These are phyloP conservation scores for Calamus simplicifolius DNA, from an alignment of 176 grass and related monocot species.

Conservation along the genomic window DNA sequence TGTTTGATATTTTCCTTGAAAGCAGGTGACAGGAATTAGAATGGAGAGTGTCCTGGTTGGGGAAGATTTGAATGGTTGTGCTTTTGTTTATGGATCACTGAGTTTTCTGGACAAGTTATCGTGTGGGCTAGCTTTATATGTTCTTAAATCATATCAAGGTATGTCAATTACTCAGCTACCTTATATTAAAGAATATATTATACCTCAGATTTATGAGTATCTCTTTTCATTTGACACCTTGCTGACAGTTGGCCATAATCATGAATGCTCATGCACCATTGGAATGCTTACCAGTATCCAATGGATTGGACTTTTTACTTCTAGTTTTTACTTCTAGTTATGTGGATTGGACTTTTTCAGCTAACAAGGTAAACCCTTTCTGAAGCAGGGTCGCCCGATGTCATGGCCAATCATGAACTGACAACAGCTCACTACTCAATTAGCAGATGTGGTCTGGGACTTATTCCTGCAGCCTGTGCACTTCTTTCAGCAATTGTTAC, in stretches of 20 bases:
- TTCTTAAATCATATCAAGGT: slow-evolving; percentile 91
- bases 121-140: slow-evolving; percentile 78
- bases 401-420: slow-evolving; percentile 12
- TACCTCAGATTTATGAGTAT: no score
- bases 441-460: slow-evolving; percentile 63
- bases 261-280: no score
- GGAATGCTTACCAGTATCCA: no score
- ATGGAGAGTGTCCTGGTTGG: slow-evolving; percentile 97
- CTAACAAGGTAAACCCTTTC: not conserved
- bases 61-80: slow-evolving; percentile 81
- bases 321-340: no score
- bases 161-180: slow-evolving; percentile 4
- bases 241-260: no score
- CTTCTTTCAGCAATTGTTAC: slow-evolving; percentile 59
- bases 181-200: no score
- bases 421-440: slow-evolving; percentile 38
- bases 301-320: no score
- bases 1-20: not conserved
- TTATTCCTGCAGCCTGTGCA: slow-evolving; percentile 71
- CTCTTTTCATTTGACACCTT: no score
- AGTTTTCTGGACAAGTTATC: slow-evolving; percentile 94
- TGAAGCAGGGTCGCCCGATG: slow-evolving; percentile 42
- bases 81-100: slow-evolving; percentile 93
- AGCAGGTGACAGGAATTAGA: slow-evolving; percentile 91
- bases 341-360: no score